Conservation (phyloP, 2,329 filamentous ascomycete species). For the Neofusicoccum kwambonambiense region DNA sequence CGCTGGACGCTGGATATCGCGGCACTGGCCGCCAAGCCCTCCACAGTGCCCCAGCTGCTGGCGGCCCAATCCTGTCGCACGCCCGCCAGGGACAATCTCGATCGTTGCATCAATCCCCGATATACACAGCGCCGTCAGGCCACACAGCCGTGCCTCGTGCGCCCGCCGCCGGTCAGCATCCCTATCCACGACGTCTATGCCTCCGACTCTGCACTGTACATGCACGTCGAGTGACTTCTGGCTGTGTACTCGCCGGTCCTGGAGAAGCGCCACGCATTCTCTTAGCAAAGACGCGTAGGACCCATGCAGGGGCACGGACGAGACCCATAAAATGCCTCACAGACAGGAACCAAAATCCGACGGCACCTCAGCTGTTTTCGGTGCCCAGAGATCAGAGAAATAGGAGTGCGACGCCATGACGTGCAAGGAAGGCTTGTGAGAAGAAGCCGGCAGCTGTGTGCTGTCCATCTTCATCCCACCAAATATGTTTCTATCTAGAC, state of each 20-base stretch:
- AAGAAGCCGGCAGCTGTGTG: too few species aligned
- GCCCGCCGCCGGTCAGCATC: background rate
- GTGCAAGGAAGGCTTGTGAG: too few species aligned
- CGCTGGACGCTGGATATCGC: background rate
- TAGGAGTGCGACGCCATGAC: background rate
- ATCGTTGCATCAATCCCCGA: background rate
- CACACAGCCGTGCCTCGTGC: background rate
- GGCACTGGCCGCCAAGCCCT: background rate
- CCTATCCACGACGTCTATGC: background rate
- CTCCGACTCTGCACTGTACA: background rate
- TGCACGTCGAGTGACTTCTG: background rate
- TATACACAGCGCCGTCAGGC: background rate
- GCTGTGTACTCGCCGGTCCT: background rate
- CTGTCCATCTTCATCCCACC: too few species aligned
- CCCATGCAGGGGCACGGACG: background rate
- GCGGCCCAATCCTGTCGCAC: conserved; percentile 4
- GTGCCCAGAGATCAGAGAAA: background rate
- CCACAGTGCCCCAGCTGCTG: background rate
- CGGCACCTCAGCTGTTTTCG: background rate
- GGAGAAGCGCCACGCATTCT: background rate
- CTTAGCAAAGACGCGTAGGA: background rate
- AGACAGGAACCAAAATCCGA: background rate
- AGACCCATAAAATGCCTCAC: conserved; percentile 3
- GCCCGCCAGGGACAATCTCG: background rate
- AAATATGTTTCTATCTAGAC: too few species aligned